These are phyloP conservation scores for Cyclospora cayetanensis DNA, from an alignment of 169 alveolate genomes.

Conservation along the genomic window DNA sequence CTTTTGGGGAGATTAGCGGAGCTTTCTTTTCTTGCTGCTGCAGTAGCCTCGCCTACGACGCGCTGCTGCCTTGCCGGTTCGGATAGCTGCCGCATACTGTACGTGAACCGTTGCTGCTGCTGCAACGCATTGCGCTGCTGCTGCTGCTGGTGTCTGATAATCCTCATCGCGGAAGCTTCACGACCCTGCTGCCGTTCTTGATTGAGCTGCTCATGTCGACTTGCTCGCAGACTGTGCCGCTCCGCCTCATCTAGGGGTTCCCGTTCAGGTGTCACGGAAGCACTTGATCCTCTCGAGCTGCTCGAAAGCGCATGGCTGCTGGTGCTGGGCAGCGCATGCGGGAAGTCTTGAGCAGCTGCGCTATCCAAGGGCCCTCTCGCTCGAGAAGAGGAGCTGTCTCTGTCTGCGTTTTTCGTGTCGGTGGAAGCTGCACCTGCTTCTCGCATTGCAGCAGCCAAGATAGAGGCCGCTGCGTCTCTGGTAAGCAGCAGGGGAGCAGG, in stretches of 20 bases:
- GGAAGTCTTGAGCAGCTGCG: too few relatives aligned
- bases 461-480: background rate
- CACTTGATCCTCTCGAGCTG: too few relatives aligned
- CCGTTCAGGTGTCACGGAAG: too few relatives aligned
- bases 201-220: background rate
- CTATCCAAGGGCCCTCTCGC: background rate
- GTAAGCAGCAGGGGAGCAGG: slow-evolving; percentile 48
- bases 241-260: too few relatives aligned
- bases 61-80: background rate
- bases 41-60: background rate
- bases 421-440: background rate
- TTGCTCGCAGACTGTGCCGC: background rate
- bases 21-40: slow-evolving; percentile 1
- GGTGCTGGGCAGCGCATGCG: background rate
- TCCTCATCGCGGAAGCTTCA: background rate
- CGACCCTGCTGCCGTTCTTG: background rate
- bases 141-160: background rate
- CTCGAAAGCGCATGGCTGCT: too few relatives aligned
- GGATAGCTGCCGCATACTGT: background rate
- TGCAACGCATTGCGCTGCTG: background rate
- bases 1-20: background rate
- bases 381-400: background rate
- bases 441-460: background rate
- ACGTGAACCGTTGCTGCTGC: background rate
- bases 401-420: background rate